Percentiles rank a stretch among this genome's conserved stretches.
phyloP scores from a whole-genome alignment of 495 filamentous ascomycete species.

The Penicillium diatomitis region DNA sequence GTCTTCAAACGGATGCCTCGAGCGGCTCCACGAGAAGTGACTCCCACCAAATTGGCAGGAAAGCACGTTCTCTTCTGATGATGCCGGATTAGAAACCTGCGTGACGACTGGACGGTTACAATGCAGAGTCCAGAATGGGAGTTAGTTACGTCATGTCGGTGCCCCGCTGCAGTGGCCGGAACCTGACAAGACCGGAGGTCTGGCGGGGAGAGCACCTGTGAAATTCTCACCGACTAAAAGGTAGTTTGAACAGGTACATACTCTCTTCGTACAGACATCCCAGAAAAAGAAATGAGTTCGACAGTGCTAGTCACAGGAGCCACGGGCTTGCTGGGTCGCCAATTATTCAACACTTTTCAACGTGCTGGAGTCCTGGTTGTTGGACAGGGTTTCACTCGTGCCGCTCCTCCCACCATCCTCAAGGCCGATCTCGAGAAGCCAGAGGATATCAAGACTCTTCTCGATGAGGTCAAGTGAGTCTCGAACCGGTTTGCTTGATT shows the following conservation, averaged over 20 bases:
- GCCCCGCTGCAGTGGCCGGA: conserved; percentile 3
- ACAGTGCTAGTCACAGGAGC: conserved; percentile 77
- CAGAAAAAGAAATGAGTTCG: conserved; percentile 35
- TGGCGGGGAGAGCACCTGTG: background rate
- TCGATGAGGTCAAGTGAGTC: conserved; percentile 47
- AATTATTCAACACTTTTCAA: conserved; percentile 69
- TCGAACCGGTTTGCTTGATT: background rate
- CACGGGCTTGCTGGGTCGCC: conserved; percentile 73
- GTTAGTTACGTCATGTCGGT: conserved; percentile 22
- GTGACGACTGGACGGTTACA: no score
- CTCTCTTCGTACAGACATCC: background rate
- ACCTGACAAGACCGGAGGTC: background rate
- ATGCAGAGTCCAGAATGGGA: background rate
- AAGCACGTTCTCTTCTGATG: no score
- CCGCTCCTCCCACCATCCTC: conserved; percentile 59
- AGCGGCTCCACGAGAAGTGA: no score
- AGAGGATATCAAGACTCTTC: conserved; percentile 48
- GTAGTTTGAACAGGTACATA: background rate
- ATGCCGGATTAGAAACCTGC: no score
- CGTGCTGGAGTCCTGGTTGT: conserved; percentile 61
- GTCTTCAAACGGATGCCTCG: no score
- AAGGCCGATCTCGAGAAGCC: conserved; percentile 65
- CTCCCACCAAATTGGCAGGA: no score
- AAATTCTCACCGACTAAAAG: conserved; percentile 1
- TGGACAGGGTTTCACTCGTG: conserved; percentile 71